Base-by-base conservation (phyloP, 2,329 filamentous ascomycete species). In the Xylaria sp. region DNA sequence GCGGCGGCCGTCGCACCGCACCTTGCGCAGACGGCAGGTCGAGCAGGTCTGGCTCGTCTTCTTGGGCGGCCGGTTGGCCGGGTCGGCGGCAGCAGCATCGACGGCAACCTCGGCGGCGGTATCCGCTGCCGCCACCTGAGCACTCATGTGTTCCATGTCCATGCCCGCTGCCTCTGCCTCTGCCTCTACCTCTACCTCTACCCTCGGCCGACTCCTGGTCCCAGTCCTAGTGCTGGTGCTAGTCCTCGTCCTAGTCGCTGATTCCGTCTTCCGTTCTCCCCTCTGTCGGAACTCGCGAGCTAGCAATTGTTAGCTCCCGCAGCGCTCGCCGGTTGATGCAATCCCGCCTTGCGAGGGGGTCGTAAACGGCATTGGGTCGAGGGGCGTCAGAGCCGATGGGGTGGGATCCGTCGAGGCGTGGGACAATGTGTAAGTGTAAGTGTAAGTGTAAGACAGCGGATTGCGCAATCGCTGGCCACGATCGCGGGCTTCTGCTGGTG, bases 21-120 rank as follows among this genome's bases (percentile, higher is more conserved):
- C 87, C 78, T 89, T 89, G 75, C 87, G 85, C 58, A 84, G 82
- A 25, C 86, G 84, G 71, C 85, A 88, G 12, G 85, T 86, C 71
- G 84, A 81, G 75, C 86, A 88, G n/a, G 86, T 88, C 70, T 78
- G 77, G 64, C 77, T 78, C n/a, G 76, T 74, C 56, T 78, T 78
- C 65, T 78, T 79, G 6, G 75, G 75, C 46, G 75, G 73, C 52
- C 77, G 72, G 73, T 79, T 79, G 56, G 77, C 72, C 65, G 78
- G 77, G 66, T 79, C 78, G 70, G 76, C 74, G 46, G 74, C 77
- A 59, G 77, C 77, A 34, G 75, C 76, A 60, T 79, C 78, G 63
- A 75, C 77, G 41, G 78, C 78, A 62, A 78, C 77, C 73, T 79
- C 78, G 65, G 77, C 78, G 63, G 77, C 78, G 54, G 77, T 78